Percentiles rank a stretch among this genome's conserved stretches.
Evolutionary conservation across 306 rosid genomes (phyloP).

Genomic region (Boehmeria nivea): DNA sequence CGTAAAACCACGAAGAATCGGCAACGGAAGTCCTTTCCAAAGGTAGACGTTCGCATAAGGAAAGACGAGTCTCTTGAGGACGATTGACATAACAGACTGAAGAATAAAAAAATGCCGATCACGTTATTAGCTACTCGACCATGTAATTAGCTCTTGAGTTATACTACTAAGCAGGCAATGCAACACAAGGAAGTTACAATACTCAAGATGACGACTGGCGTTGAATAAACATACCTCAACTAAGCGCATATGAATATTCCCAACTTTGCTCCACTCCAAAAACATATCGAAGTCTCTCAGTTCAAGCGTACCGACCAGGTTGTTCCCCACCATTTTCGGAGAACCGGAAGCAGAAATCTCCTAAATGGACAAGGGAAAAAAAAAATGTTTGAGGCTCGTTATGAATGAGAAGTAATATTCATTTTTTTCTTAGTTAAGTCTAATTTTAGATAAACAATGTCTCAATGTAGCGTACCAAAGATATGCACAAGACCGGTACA

Average conservation of each 20-base stretch:
- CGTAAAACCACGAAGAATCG: slow-evolving; percentile 40
- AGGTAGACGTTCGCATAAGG: slow-evolving; percentile 51
- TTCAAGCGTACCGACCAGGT: slow-evolving; percentile 41
- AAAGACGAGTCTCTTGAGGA: slow-evolving; percentile 43
- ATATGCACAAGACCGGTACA: slow-evolving; percentile 66
- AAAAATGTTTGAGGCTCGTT: too few species aligned
- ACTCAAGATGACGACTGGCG: slow-evolving; percentile 4
- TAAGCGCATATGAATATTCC: slow-evolving; percentile 49
- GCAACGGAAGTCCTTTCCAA: slow-evolving; percentile 54
- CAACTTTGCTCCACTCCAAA: slow-evolving; percentile 88
- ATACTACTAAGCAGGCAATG: not conserved
- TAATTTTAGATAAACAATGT: too few species aligned
- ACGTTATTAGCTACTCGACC: not conserved
- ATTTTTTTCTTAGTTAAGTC: too few species aligned
- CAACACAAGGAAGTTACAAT: slow-evolving; percentile 11
- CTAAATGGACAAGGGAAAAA: slow-evolving; percentile 22
- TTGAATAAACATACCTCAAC: slow-evolving; percentile 78
- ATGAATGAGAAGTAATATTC: too few species aligned
- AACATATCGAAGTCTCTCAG: slow-evolving; percentile 40
- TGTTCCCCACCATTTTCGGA: slow-evolving; percentile 43
- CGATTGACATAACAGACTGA: slow-evolving; percentile 46
- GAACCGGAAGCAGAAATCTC: slow-evolving; percentile 54
- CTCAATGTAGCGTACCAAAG: slow-evolving; percentile 57
- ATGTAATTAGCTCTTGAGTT: too few species aligned
- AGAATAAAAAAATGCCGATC: slow-evolving; percentile 16